These are phyloP conservation scores for Chytridium lagenaria DNA, from an alignment of 371 early-diverging fungal genomes.

Conservation along the genomic window DNA sequence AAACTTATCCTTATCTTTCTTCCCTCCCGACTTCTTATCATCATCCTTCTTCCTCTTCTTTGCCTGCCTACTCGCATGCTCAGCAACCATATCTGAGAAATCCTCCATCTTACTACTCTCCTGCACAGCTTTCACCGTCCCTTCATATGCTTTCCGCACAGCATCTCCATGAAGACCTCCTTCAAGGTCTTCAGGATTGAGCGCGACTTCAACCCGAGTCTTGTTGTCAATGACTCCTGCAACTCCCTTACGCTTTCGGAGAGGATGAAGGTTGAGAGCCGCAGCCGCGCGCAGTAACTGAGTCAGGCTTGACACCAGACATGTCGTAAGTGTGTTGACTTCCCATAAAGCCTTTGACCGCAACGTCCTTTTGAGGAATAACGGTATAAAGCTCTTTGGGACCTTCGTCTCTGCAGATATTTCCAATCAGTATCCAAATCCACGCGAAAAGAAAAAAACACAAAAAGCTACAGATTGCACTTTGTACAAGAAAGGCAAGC, in stretches of 20 bases:
- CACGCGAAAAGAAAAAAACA: no score
- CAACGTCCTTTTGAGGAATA: conserved; percentile 78
- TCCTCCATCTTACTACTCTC: conserved; percentile 62
- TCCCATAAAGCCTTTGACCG: conserved; percentile 91
- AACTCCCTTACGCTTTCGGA: conserved; percentile 40
- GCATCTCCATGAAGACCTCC: conserved; percentile 52
- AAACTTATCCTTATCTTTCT: conserved; percentile 78
- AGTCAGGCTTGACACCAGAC: conserved; percentile 32
- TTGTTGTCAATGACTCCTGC: conserved; percentile 31
- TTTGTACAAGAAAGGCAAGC: no score
- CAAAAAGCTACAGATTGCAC: no score
- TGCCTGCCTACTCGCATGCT: conserved; percentile 73
- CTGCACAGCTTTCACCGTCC: conserved; percentile 33
- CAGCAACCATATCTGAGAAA: conserved; percentile 86
- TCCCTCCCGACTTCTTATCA: conserved; percentile 69
- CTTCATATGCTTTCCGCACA: conserved; percentile 47
- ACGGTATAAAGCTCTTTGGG: conserved; percentile 86
- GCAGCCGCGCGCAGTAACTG: no score
- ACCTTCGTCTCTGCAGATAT: conserved; percentile 65
- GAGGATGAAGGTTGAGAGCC: conserved; percentile 11
- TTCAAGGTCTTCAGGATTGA: conserved; percentile 59
- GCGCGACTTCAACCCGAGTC: conserved; percentile 45
- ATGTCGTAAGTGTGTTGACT: conserved; percentile 91
- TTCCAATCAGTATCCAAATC: no score
- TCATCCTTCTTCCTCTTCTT: conserved; percentile 75